Conservation (phyloP, 768 basidiomycete genomes). For the Tylopilus subfusipes region DNA sequence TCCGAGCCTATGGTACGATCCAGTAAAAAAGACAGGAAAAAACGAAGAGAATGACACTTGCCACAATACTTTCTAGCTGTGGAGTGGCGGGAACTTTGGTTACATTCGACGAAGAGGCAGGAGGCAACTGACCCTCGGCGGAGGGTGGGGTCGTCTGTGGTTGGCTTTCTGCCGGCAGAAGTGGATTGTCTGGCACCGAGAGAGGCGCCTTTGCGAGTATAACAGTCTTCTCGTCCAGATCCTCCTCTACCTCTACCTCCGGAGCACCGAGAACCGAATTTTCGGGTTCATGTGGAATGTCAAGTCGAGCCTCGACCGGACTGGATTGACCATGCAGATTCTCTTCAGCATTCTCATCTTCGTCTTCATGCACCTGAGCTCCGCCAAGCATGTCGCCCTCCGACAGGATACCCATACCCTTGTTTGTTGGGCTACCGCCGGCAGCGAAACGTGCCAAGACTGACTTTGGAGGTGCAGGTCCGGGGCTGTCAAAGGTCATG, state of each 20-base stretch:
- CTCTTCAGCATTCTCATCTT: constrained; percentile 1
- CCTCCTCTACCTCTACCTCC: constrained; percentile 9
- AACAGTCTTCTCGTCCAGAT: constrained; percentile 29
- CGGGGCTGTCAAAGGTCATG: constrained; percentile 46
- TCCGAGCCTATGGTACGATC: constrained; percentile 47
- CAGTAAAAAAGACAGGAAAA: neutral
- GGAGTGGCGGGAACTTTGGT: constrained; percentile 51
- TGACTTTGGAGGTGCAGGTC: constrained; percentile 32
- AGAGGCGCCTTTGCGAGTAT: constrained; percentile 24
- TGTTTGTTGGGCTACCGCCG: constrained; percentile 7
- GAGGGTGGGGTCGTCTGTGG: constrained; percentile 3
- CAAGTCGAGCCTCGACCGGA: constrained; percentile 10
- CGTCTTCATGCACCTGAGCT: neutral
- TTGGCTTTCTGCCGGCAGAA: constrained; percentile 1
- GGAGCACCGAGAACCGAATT: neutral
- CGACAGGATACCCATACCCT: neutral
- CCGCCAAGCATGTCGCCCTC: constrained; percentile 9
- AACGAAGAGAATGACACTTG: constrained; percentile 31
- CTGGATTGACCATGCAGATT: constrained; percentile 13
- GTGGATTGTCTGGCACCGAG: neutral
- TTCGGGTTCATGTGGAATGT: constrained; percentile 1
- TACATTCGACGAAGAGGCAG: constrained; percentile 20
- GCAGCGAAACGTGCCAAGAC: constrained; percentile 26
- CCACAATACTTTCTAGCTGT: constrained; percentile 64
- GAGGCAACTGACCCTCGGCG: constrained; percentile 1